phyloP scores from a whole-genome alignment of 2,329 filamentous ascomycete species.

The Nothomitra cinnamomea region DNA sequence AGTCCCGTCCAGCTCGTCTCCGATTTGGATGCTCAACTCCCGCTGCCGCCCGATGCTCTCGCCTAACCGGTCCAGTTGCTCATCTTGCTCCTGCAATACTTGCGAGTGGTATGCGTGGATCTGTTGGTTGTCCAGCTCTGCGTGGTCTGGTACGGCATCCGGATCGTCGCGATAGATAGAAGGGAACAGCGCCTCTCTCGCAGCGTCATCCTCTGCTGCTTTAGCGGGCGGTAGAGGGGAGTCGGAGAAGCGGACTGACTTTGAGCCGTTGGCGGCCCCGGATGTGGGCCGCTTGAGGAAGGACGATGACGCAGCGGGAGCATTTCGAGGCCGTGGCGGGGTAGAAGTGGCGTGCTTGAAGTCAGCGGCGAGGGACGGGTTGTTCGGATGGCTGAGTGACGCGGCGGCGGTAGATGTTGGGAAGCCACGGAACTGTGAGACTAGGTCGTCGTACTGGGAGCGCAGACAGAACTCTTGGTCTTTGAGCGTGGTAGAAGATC shows the following conservation, averaged over 20 bases:
- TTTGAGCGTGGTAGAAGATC: constrained; percentile 31
- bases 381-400: constrained; percentile 44
- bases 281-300: constrained; percentile 19
- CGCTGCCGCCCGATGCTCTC: constrained; percentile 75
- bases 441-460: constrained; percentile 59
- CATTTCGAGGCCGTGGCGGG: constrained; percentile 24
- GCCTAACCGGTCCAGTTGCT: constrained; percentile 79
- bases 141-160: constrained; percentile 30
- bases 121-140: constrained; percentile 58
- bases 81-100: constrained; percentile 77
- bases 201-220: constrained; percentile 31
- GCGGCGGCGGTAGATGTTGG: constrained; percentile 29
- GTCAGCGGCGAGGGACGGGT: constrained; percentile 42
- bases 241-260: constrained; percentile 72
- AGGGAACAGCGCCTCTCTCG: constrained; percentile 45
- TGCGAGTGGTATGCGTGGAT: constrained; percentile 71
- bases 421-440: constrained; percentile 61
- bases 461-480: constrained; percentile 53
- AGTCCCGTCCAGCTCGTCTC: constrained; percentile 85
- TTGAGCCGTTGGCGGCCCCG: constrained; percentile 14
- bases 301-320: constrained; percentile 19
- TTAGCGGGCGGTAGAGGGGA: constrained; percentile 22
- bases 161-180: constrained; percentile 59
- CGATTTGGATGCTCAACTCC: constrained; percentile 88
- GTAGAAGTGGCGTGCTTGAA: constrained; percentile 43